Conservation (phyloP, 805 yeast genomes). For the Schwanniomyces pseudopolymorphus region DNA sequence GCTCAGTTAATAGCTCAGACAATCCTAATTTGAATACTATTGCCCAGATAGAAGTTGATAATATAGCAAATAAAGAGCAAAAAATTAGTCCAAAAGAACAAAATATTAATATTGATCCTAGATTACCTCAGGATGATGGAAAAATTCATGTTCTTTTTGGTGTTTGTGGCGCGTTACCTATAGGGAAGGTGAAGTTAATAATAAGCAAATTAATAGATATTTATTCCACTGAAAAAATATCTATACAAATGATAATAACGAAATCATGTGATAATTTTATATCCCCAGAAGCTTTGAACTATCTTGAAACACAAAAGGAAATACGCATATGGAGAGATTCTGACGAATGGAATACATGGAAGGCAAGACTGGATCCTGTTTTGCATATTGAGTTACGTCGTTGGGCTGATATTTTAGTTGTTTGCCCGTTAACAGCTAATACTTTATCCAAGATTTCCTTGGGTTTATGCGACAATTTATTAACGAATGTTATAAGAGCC, state of each 20-base stretch:
- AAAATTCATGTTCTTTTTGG: slow-evolving; percentile 56
- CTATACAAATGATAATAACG: slow-evolving; percentile 55
- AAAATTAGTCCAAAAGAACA: slow-evolving; percentile 29
- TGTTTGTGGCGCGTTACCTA: slow-evolving; percentile 57
- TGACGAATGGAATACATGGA: slow-evolving; percentile 76
- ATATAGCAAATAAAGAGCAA: slow-evolving; percentile 4
- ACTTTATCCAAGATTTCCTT: slow-evolving; percentile 84
- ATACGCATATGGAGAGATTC: slow-evolving; percentile 56
- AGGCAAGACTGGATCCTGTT: slow-evolving; percentile 81
- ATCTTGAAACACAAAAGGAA: slow-evolving; percentile 38
- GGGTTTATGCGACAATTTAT: slow-evolving; percentile 88
- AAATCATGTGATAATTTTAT: slow-evolving; percentile 54
- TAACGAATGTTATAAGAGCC: slow-evolving; percentile 88
- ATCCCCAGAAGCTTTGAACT: slow-evolving; percentile 42
- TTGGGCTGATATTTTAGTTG: slow-evolving; percentile 92
- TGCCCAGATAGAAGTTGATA: slow-evolving; percentile 10
- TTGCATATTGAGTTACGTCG: slow-evolving; percentile 91
- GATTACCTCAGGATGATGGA: slow-evolving; percentile 52
- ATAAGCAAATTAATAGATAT: slow-evolving; percentile 52
- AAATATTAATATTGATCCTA: slow-evolving; percentile 52
- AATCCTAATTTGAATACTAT: not conserved
- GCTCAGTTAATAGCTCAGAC: slow-evolving; percentile 32
- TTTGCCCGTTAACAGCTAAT: slow-evolving; percentile 95
- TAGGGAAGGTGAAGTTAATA: slow-evolving; percentile 52
- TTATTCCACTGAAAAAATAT: slow-evolving; percentile 49